Evolutionary conservation across 225 moss, liverwort and hornwort species (phyloP), one percentile per base, ranked within the genome.

Genomic region (Marchantia paleacea): DNA sequence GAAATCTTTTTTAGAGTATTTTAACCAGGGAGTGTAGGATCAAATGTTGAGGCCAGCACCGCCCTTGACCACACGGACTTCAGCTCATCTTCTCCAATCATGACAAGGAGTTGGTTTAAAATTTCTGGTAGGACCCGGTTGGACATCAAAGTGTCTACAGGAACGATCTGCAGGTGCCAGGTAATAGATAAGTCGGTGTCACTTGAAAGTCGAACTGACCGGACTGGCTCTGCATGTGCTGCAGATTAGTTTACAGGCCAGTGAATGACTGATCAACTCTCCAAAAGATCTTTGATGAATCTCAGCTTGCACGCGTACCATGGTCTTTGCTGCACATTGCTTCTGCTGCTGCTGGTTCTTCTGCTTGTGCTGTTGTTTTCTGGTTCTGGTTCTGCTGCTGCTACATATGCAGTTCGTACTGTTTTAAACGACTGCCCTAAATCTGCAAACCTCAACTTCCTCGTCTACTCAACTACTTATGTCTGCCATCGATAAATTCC

Each of bases 161-260:
- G 30, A 68, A 68, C 68, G 30, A 68, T 24, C 68, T 68, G 68
- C 68, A 68, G 30, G 30, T 68, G 68, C 29, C 68, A 68, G 68
- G 25, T 68, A 68, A 68, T 26, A 68, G 29, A 31, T 68, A 68
- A 68, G 29, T 68, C 30, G 29, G 25, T 68, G 25, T 30, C 68
- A 30, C 68, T 68, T 30, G 68, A 68, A 68, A 68, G 68, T 68
- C 30, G 68, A 68, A 68, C 29, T 16, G 25, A 66, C 66, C 24
- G 68, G 24, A n/a, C 25, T 26, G 30, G 68, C 68, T 68, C 68
- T 68, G 68, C 68, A 68, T 68, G 68, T 68, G 68, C 68, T 68
- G 68, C 68, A 68, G 68, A 68, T 68, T 8, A 68, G 68, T 30
- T 68, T 31, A 7, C 60, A 62, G 62, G 62, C 30, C 68, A 68